Conservation (phyloP, 2,329 filamentous ascomycete genomes). For the Fusarium subglutinans region DNA sequence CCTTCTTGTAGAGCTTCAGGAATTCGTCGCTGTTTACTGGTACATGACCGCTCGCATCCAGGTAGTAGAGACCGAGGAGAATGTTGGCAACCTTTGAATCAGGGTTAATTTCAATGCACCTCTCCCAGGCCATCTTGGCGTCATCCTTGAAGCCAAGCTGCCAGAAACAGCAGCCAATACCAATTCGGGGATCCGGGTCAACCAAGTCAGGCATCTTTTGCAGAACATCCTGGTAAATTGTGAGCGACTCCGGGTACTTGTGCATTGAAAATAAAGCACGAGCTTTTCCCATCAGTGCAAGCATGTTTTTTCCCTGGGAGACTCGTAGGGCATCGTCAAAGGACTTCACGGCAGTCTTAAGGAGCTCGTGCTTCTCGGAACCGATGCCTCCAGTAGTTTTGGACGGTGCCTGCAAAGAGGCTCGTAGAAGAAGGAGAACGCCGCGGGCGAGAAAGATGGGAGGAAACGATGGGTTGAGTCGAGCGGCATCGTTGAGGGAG, state of each 20-base stretch:
- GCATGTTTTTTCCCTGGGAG: conserved; percentile 87
- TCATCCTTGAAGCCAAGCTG: conserved; percentile 94
- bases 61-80: conserved; percentile 87
- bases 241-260: conserved; percentile 84
- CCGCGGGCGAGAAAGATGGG: conserved; percentile 92
- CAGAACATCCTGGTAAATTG: conserved; percentile 87
- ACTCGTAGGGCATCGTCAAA: conserved; percentile 93
- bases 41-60: conserved; percentile 85
- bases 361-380: conserved; percentile 78
- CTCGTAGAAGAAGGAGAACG: conserved; percentile 86
- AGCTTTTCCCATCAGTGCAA: conserved; percentile 90
- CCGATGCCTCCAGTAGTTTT: conserved; percentile 74
- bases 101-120: conserved; percentile 81
- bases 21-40: conserved; percentile 88
- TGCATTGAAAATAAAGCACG: conserved; percentile 87
- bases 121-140: conserved; percentile 89
- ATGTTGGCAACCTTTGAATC: conserved; percentile 92
- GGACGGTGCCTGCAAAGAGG: conserved; percentile 81
- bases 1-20: conserved; percentile 84
- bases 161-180: conserved; percentile 97
- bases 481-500: conserved; percentile 92
- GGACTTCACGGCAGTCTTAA: conserved; percentile 87
- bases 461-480: conserved; percentile 91
- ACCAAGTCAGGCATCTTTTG: conserved; percentile 85
- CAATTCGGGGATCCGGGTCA: conserved; percentile 94